Evolutionary conservation across 2,329 filamentous ascomycete species (phyloP), one percentile per base, ranked within the genome.

Genomic region (Ophiostoma ips): DNA sequence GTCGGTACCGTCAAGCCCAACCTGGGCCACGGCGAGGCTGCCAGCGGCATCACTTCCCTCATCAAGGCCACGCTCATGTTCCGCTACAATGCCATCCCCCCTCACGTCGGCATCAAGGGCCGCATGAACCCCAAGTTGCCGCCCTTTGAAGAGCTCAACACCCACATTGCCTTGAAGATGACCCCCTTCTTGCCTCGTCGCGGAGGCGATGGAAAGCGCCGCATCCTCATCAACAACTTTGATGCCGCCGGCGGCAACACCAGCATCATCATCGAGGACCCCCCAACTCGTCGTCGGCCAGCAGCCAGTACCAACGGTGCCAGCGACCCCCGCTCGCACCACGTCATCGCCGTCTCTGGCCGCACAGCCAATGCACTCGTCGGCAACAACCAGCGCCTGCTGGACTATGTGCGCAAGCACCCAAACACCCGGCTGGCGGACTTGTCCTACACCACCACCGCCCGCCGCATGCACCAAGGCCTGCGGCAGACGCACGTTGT

Each of bases 211-310:
- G 68, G 68, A 58, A 69, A 68, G 3, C 66, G 71, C 33, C 63
- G 67, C 5, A 65, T 74, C 10, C 75, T 76, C 53, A 62, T 83
- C 54, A 86, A 86, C 66, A 84, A 83, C 65, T 85, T 84, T 60
- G 77, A 76, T 54, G 83, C 82, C 7, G 79, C 82, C 10, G 40
- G 40, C 49, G 82, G 83, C 31, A 87, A 87, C 63, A 84, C 81
- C 1, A 76, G 79, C 15, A 61, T 85, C 21, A 62, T 86, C 7
- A 58, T 86, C 2, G 77, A 84, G 59, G 81, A 84, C 54, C 75
- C 68, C 0, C 77, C 77, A 3, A 58, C 58, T 51, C 59, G 57
- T 12, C 58, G 57, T 12, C 58, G 56, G 12, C 56, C 55, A 13
- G 57, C 60, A 13, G 58, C 55, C 10, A 51, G 56, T 3, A 15